Evolutionary conservation across 148 eudicot species (phyloP).

Genomic region (Cornus suecica): DNA sequence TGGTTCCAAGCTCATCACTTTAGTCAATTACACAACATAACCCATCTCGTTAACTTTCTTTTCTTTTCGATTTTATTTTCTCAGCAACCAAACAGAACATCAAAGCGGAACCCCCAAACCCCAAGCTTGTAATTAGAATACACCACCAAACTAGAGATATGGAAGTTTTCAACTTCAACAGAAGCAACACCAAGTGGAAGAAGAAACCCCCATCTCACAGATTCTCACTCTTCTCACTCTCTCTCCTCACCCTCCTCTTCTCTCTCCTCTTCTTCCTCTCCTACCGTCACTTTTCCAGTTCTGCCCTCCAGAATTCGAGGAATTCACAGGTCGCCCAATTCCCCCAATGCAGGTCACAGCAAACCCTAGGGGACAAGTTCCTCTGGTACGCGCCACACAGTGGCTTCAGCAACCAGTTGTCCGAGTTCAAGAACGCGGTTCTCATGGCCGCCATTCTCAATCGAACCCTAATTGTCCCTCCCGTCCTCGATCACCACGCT

Average conservation of each 20-base stretch:
- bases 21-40: too few species aligned
- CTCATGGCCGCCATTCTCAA: conserved; percentile 65
- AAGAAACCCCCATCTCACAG: conserved; percentile 26
- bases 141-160: neutral
- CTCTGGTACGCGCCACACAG: conserved; percentile 88
- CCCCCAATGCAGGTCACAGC: conserved; percentile 21
- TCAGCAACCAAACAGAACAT: neutral
- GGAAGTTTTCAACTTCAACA: conserved; percentile 11
- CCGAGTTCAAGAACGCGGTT: conserved; percentile 73
- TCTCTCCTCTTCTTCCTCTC: conserved; percentile 34
- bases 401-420: conserved; percentile 94
- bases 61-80: neutral
- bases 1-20: too few species aligned
- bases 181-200: conserved; percentile 22
- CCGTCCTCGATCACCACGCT: conserved; percentile 88
- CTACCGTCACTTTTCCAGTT: conserved; percentile 23
- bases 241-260: conserved; percentile 30
- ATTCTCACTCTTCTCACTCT: conserved; percentile 22
- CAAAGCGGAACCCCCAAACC: neutral
- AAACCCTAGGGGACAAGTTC: conserved; percentile 41
- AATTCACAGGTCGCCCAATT: conserved; percentile 9
- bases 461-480: conserved; percentile 81
- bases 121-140: too few species aligned
- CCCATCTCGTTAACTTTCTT: neutral
- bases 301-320: conserved; percentile 16